Evolutionary conservation across 176 grass and related monocot species (phyloP).

Genomic region (Pontederia crassipes): DNA sequence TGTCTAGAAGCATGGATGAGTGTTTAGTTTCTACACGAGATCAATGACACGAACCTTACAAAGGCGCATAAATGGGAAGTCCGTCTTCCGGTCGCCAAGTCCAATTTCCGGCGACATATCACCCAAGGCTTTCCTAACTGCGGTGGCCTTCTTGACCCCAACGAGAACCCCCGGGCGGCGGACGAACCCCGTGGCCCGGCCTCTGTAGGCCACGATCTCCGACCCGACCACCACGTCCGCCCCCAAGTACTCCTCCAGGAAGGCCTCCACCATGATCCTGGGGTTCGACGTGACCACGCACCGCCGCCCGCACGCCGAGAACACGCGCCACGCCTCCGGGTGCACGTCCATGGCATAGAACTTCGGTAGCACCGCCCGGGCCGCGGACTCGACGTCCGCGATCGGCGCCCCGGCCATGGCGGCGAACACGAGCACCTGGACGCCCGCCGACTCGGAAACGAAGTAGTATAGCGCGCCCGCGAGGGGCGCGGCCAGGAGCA

Average conservation of each 20-base stretch:
- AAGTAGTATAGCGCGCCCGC: slow-evolving; percentile 54
- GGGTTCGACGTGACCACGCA: slow-evolving; percentile 81
- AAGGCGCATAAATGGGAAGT: slow-evolving; percentile 63
- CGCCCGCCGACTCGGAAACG: slow-evolving; percentile 56
- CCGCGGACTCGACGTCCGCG: slow-evolving; percentile 46
- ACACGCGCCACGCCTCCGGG: slow-evolving; percentile 71
- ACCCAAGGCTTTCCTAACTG: slow-evolving; percentile 29
- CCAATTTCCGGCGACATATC: slow-evolving; percentile 47
- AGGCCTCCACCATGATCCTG: slow-evolving; percentile 66
- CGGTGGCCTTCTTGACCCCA: slow-evolving; percentile 39
- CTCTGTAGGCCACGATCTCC: slow-evolving; percentile 36
- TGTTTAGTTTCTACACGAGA: no score
- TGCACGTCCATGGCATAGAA: slow-evolving; percentile 63
- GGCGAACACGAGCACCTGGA: slow-evolving; percentile 65
- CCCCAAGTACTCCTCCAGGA: slow-evolving; percentile 63
- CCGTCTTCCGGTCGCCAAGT: slow-evolving; percentile 48
- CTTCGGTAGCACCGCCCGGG: slow-evolving; percentile 71
- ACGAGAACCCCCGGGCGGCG: slow-evolving; percentile 48
- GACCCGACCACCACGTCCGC: slow-evolving; percentile 42
- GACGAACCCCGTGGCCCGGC: slow-evolving; percentile 37
- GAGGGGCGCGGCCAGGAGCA: slow-evolving; percentile 43
- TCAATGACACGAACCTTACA: slow-evolving; percentile 26
- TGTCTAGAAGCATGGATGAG: neutral
- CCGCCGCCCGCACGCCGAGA: slow-evolving; percentile 49
- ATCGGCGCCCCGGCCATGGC: slow-evolving; percentile 36